phyloP scores from a whole-genome alignment of 2,329 filamentous ascomycete species.

The Epichloe sibirici region DNA sequence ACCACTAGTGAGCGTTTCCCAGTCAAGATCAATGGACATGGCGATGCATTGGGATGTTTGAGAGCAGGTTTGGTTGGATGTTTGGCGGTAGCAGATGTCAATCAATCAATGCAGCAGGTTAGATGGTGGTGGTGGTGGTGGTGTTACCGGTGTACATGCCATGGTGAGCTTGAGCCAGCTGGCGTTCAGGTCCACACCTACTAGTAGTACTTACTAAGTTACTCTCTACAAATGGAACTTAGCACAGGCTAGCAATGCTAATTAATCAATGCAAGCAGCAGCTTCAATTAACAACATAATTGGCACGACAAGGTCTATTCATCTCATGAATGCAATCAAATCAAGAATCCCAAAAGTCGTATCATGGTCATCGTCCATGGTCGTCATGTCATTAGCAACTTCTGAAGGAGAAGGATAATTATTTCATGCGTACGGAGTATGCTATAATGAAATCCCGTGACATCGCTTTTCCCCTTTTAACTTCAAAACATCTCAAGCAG shows the following conservation, averaged over 20 bases:
- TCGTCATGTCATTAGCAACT: not conserved
- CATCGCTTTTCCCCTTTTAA: not conserved
- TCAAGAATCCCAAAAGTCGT: not conserved
- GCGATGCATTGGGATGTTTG: slow-evolving; percentile 1
- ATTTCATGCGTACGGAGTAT: not conserved
- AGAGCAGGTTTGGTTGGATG: not conserved
- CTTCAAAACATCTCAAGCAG: not conserved
- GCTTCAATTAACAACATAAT: too few species aligned
- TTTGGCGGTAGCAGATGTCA: too few species aligned
- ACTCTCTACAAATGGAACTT: too few species aligned
- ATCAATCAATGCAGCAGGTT: too few species aligned
- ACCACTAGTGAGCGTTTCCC: slow-evolving; percentile 82
- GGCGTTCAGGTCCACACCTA: not conserved
- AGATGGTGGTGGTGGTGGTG: too few species aligned
- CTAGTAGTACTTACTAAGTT: too few species aligned
- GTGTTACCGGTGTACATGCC: too few species aligned
- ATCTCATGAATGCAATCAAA: too few species aligned
- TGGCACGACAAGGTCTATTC: too few species aligned
- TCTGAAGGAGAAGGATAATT: not conserved
- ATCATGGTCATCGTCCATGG: not conserved
- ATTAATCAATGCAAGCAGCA: too few species aligned
- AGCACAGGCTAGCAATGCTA: too few species aligned
- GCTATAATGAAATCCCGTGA: not conserved
- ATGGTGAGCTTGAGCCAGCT: not conserved
- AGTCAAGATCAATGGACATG: slow-evolving; percentile 98